Conservation (phyloP, 495 filamentous ascomycete genomes). For the Penicillium waksmanii region DNA sequence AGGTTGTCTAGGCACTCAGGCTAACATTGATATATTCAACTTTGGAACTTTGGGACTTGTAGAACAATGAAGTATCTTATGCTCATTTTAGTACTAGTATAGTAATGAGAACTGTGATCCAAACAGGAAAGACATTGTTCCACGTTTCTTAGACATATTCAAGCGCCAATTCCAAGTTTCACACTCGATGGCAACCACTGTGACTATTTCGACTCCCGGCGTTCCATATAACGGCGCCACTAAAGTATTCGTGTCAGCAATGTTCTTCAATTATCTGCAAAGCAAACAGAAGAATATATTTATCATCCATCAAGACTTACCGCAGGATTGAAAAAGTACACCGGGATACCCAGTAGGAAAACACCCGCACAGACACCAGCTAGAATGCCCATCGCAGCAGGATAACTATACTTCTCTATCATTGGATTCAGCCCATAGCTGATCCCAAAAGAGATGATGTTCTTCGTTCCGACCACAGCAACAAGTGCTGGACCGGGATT, state of each 20-base stretch:
- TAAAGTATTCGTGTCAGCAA: not conserved
- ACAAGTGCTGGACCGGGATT: conserved; percentile 46
- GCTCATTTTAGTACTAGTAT: too few species aligned
- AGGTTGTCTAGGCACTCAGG: too few species aligned
- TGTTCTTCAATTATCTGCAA: not conserved
- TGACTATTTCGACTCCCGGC: not conserved
- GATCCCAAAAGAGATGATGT: conserved; percentile 41
- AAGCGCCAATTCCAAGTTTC: too few species aligned
- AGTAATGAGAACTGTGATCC: too few species aligned
- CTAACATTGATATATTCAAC: too few species aligned
- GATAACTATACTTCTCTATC: conserved; percentile 35
- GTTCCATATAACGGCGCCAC: conserved; percentile 25
- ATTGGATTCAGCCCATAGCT: conserved; percentile 40
- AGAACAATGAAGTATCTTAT: too few species aligned
- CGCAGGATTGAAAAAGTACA: conserved; percentile 38
- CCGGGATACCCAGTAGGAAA: conserved; percentile 36
- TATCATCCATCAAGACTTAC: conserved; percentile 18
- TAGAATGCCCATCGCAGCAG: conserved; percentile 34
- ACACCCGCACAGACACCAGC: conserved; percentile 31
- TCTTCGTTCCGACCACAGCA: conserved; percentile 44
- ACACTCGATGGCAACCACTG: not conserved
- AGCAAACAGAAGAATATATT: not conserved
- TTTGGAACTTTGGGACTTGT: too few species aligned
- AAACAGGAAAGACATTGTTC: too few species aligned
- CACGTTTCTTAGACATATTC: too few species aligned